A percentile compares a stretch with the other conserved stretches of the same genome.
These are phyloP conservation scores for Trichosporon asahii DNA, from an alignment of 1,284 basidiomycete genomes.

Conservation along the genomic window DNA sequence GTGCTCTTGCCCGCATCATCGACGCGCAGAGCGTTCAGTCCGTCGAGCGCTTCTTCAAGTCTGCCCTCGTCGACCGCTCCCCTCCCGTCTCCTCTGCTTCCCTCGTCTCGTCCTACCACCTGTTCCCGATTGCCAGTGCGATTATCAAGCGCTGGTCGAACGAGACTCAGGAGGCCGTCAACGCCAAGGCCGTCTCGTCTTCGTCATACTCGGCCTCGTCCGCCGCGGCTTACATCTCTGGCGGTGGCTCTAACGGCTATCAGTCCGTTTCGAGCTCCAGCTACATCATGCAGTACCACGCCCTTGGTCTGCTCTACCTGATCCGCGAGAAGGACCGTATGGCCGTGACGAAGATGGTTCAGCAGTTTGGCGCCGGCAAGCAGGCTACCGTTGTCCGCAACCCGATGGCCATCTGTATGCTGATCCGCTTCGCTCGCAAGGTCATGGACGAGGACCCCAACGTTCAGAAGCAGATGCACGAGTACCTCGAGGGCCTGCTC, in stretches of 20 bases:
- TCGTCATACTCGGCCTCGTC: conserved; percentile 48
- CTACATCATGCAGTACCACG: conserved; percentile 96
- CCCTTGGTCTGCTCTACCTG: conserved; percentile 86
- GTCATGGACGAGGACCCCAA: conserved; percentile 98
- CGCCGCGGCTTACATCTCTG: conserved; percentile 59
- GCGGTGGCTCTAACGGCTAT: conserved; percentile 54
- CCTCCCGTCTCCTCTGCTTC: conserved; percentile 94
- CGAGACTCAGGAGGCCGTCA: conserved; percentile 95
- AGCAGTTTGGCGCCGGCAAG: conserved; percentile 76
- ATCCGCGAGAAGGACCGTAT: conserved; percentile 97
- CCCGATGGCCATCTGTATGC: conserved; percentile 98
- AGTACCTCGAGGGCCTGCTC: conserved; percentile 90
- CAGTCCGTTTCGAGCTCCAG: conserved; percentile 81
- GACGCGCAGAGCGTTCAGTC: conserved; percentile 79
- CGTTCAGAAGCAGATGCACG: conserved; percentile 85
- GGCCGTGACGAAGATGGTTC: conserved; percentile 99
- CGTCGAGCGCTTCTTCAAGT: conserved; percentile 98
- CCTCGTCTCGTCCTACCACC: conserved; percentile 93
- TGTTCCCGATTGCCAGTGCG: conserved; percentile 88
- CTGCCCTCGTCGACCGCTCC: conserved; percentile 96
- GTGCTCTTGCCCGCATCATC: conserved; percentile 92
- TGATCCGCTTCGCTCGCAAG: conserved; percentile 95
- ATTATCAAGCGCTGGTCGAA: conserved; percentile 98
- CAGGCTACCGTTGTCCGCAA: conserved; percentile 86
- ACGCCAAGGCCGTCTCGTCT: conserved; percentile 72